These are phyloP conservation scores for Cyberlindnera subsufficiens DNA, from an alignment of 805 yeast species.

Conservation along the genomic window DNA sequence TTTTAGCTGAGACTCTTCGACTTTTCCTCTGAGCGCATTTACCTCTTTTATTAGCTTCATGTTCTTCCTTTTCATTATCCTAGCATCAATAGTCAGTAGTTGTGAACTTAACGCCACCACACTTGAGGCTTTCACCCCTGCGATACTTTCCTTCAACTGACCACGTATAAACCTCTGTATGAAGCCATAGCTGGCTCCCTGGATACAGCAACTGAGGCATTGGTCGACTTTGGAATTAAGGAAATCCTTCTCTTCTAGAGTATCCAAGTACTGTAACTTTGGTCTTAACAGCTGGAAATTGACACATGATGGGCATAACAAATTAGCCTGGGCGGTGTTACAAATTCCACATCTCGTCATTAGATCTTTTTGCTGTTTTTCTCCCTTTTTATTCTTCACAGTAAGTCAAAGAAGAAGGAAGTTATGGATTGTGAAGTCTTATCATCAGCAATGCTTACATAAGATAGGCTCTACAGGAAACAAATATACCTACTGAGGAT, in stretches of 20 bases:
- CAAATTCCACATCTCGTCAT: slow-evolving; percentile 7
- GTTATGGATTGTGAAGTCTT: too few relatives aligned
- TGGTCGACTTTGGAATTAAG: slow-evolving; percentile 7
- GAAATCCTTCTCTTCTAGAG: slow-evolving; percentile 3
- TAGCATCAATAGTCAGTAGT: slow-evolving; percentile 19
- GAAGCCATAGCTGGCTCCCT: slow-evolving; percentile 11
- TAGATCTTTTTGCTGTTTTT: neutral
- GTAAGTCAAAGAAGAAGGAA: too few relatives aligned
- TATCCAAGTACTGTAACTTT: slow-evolving; percentile 12
- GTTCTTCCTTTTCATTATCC: slow-evolving; percentile 12
- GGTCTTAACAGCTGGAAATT: slow-evolving; percentile 8
- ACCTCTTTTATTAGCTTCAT: slow-evolving; percentile 11
- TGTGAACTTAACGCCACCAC: slow-evolving; percentile 21
- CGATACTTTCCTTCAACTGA: neutral
- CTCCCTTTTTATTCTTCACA: neutral
- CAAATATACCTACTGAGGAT: too few relatives aligned
- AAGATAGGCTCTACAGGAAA: too few relatives aligned
- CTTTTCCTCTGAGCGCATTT: neutral
- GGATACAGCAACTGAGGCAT: slow-evolving; percentile 11
- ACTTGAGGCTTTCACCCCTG: slow-evolving; percentile 3
- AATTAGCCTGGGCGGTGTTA: neutral
- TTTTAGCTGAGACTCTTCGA: neutral
- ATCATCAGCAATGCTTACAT: too few relatives aligned
- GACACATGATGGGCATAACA: slow-evolving; percentile 14
- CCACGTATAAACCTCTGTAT: slow-evolving; percentile 6